Evolutionary conservation across 176 grass and related monocot species (phyloP).

Genomic region (Bolboschoenus planiculmis): DNA sequence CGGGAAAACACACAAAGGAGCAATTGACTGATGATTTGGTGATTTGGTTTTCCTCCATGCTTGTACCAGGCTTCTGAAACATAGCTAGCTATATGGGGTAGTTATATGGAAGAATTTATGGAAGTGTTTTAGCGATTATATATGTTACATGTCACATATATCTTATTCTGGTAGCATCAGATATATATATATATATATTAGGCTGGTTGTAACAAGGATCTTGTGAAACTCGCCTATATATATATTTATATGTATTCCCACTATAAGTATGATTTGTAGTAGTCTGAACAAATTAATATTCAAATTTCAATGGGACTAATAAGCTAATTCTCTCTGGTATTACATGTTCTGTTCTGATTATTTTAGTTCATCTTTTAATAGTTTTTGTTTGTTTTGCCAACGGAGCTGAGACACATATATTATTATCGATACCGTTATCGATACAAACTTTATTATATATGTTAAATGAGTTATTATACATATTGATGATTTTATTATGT

Average conservation of each 20-base stretch:
- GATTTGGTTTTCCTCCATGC: slow-evolving; percentile 66
- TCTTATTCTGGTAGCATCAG: background rate
- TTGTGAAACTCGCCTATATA: background rate
- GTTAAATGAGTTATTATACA: no score
- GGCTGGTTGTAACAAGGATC: background rate
- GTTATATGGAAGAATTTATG: background rate
- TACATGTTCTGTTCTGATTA: background rate
- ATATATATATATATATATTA: background rate
- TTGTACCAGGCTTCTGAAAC: slow-evolving; percentile 69
- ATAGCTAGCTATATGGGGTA: background rate
- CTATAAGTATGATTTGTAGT: no score
- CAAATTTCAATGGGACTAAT: background rate
- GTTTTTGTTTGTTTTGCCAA: background rate
- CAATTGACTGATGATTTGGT: slow-evolving; percentile 44
- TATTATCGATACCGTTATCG: no score
- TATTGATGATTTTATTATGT: no score
- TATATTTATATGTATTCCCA: no score
- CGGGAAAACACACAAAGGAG: slow-evolving; percentile 15
- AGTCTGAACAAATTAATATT: background rate
- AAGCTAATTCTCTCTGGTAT: background rate
- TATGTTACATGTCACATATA: background rate
- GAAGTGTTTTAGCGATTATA: background rate
- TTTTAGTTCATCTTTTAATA: background rate
- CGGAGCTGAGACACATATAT: no score
- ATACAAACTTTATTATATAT: no score